Base-by-base conservation (phyloP, 352 stramenopile species). In the Pythium diclinum region DNA sequence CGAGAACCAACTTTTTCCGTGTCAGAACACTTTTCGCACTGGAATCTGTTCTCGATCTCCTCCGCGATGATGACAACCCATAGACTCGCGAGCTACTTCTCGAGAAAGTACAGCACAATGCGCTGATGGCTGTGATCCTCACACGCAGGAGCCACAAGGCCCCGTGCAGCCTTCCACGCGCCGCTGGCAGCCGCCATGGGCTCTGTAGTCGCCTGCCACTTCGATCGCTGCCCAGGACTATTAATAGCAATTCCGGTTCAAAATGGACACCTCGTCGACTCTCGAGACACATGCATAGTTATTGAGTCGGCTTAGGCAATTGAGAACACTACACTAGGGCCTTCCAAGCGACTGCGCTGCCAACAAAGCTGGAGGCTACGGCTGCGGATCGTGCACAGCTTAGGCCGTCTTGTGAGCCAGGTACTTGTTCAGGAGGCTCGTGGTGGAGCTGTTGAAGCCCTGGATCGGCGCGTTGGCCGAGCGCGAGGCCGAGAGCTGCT, bases 361-460 rank as follows among this genome's bases (percentile, higher is more conserved):
- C 33, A 13, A 36, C 33, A 8, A 8, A 36, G 33, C 33, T 8
- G 33, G 7, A 0, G 3, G n/a, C n/a, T n/a, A n/a, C 7, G 33
- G 6, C 16, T 42, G 42, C 42, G 14, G 17, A 8, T 25, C 17
- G 7, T 49, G 14, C 23, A 14, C 10, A 16, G 36, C 53, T 67
- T 83, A 88, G 19, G 75, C 73, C 65, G 74, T 75, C 77, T 89
- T 88, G 80, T 94, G 71, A n/a, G 61, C 68, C 32, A 98, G 69
- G 76, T 98, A 99, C 42, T 88, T 91, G 69, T 94, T 88, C n/a
- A 99, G 76, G 60, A 99, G 79, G 58, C 74, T 77, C 21, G 88
- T 86, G 1, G 95, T 98, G 46, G 90, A 97, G 67, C 84, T 90
- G 76, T 99, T 99, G 77, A 98, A 99, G 54, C 94, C 95, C 74